Evolutionary conservation across 768 basidiomycete genomes (phyloP), one percentile per base, ranked within the genome.

Genomic region (Suillus decipiens): DNA sequence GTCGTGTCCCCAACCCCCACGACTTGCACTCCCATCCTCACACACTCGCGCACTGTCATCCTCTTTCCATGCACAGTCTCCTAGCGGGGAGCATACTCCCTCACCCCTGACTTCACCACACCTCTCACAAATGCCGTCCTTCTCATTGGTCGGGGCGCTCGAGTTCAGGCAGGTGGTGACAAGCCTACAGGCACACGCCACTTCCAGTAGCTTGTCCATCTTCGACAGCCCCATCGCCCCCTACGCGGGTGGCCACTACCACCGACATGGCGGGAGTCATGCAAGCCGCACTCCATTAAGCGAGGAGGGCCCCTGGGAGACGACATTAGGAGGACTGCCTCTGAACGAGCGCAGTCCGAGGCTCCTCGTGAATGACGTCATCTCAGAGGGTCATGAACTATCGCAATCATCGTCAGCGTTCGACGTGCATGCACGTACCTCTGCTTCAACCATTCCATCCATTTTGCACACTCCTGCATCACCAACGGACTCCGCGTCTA

Each of bases 111-210:
- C 73, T 31, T 64, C 72, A 0, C 64, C 81, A 28, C 75, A 76
- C 28, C 74, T 79, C 42, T 73, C 76, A 11, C 84, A 86, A 64
- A 83, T 93, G 76, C 91, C 90, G 3, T 92, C 90, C 0, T 94
- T 94, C 69, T 98, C 96, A 3, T 84, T 99, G 2, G 85, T 99
- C 5, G 94, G 96, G 10, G 97, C 97, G 0, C 84, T 99, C 50
- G 97, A 99, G 75, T 99, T 99, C 76, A 84, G 95, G 19, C 89
- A 95, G 63, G 91, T 98, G 28, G 90, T 99, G 24, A 82, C 90
- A 12, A 88, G 90, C 0, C 80, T 99, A 28, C 86, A 87, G 66
- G 81, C 81, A 56, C 87, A 95, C 69, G 88, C 89, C 11, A 82
- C 85, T 2, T 79, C 80, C 1, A 76, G 83, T 0, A 82, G 86